Base-by-base conservation (phyloP, 371 early-diverging fungal species). In the Paraphysoderma sedebokerense region DNA sequence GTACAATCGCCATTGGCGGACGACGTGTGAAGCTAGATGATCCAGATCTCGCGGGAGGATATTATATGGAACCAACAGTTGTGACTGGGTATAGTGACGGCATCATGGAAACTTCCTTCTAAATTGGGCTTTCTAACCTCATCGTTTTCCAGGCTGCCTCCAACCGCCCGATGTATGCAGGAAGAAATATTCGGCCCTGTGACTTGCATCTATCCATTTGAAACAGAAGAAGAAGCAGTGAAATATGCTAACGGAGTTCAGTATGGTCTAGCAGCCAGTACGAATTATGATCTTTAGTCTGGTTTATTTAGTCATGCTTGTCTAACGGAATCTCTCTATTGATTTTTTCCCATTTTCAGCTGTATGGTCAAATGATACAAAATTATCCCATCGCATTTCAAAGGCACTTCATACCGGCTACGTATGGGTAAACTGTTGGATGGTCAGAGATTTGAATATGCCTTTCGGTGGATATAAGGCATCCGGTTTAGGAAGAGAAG, bases 171-270 rank as follows among this genome's bases (percentile, higher is more conserved):
- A 8, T 57, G 79, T 22, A 72, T 77, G 31, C 73, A 68, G n/a
- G 85, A 87, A 51, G 88, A 89, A 55, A 84, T 89, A 9, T 91
- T 88, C 68, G 87, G 81, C 0, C 84, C 85, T 11, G 77, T 74
- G 41, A 22, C 23, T 11, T 24, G 79, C 23, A 59, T 91, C 17
- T 56, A 67, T 17, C 79, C 82, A 0, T 91, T 86, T 52, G 68
- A 74, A 28, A 65, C 68, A 2, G 71, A 77, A 29, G 74, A 74
- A 2, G 79, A 84, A 45, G 92, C 68, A 0, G 54, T 91, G 5
- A 42, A 50, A 17, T 60, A 68, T 20, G 80, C 83, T 13, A 91
- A 91, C 54, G 62, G 60, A 24, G 74, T 74, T 0, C 56, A 66
- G 15, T 90, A 88, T 52, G 91, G 90, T 2, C 68, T 91, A 15